Conservation (phyloP, 164 flowering plant species). For the Kalanchoe fedtschenkoi region DNA sequence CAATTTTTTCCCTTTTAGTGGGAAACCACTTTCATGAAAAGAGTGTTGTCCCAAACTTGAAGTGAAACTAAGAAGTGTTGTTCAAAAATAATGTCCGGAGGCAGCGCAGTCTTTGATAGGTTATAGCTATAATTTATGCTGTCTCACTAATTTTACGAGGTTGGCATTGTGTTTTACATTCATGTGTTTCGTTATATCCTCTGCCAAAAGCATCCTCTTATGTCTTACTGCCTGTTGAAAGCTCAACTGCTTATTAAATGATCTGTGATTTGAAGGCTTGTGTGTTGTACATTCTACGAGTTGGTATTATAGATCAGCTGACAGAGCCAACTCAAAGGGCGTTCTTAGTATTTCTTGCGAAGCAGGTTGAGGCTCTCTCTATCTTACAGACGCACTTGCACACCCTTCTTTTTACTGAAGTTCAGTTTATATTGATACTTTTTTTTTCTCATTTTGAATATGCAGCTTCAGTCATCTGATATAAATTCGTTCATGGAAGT, state of each 20-base stretch:
- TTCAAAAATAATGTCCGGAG: too few relatives aligned
- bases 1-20: background rate
- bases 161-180: background rate
- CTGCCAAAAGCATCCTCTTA: background rate
- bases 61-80: background rate
- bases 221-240: background rate
- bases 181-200: background rate
- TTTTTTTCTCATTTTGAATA: slow-evolving; percentile 3
- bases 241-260: background rate
- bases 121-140: background rate
- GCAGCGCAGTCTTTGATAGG: too few relatives aligned
- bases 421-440: background rate
- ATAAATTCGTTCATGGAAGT: slow-evolving; percentile 58
- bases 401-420: background rate
- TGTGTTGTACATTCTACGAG: slow-evolving; percentile 78
- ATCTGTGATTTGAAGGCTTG: slow-evolving; percentile 62
- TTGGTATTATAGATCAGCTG: slow-evolving; percentile 93
- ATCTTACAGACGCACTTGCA: background rate
- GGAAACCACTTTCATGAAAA: background rate
- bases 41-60: background rate
- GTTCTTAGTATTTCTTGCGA: slow-evolving; percentile 67
- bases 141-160: background rate
- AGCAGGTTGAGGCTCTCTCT: slow-evolving; percentile 41
- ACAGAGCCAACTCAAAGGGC: slow-evolving; percentile 80
- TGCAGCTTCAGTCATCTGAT: slow-evolving; percentile 70